Evolutionary conservation across 345 rosid genomes (phyloP), one percentile per base, ranked within the genome.

Genomic region (Nephelium lappaceum): DNA sequence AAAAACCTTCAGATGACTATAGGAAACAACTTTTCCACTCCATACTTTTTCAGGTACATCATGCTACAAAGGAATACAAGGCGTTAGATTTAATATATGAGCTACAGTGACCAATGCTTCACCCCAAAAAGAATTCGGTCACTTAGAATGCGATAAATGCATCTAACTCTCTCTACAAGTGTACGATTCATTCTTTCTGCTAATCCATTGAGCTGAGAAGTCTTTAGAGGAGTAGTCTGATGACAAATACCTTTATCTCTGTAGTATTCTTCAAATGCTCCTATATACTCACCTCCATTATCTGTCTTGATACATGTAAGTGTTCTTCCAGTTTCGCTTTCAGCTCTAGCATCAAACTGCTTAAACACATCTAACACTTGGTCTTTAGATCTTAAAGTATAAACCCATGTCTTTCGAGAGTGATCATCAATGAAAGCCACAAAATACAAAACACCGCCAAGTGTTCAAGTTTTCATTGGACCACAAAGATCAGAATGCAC

Each of bases 351-450:
- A 21, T 24, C 12, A 62, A 62, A 62, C 31, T 62, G 10, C 14
- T 62, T 62, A 62, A 62, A 24, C 66, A 62, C 66, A 62, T 62
- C 66, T 12, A 62, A 19, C 62, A 57, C 2, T 57, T 57, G 62
- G 18, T 57, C 5, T 57, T 57, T 57, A 11, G 62, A 12, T 57
- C 3, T 57, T 6, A 57, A 57, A 11, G 62, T 19, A 57, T 14
- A 57, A 15, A 19, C 62, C 62, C 21, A 0, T 8, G 11, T 9
- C 55, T 49, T 5, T 49, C 7, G 55, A 27, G 31, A 27, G 31
- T 27, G 31, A 27, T 27, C 31, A 27, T 27, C 31, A 27, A 27
- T 27, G 31, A 49, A 49, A 15, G 55, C 1, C 21, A 15, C 1
- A 16, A 58, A 21, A n/a, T 58, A 58, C 14, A 15, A 3, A 21